Conservation (phyloP, 305 asterid genomes). For the Ilex paraguariensis region DNA sequence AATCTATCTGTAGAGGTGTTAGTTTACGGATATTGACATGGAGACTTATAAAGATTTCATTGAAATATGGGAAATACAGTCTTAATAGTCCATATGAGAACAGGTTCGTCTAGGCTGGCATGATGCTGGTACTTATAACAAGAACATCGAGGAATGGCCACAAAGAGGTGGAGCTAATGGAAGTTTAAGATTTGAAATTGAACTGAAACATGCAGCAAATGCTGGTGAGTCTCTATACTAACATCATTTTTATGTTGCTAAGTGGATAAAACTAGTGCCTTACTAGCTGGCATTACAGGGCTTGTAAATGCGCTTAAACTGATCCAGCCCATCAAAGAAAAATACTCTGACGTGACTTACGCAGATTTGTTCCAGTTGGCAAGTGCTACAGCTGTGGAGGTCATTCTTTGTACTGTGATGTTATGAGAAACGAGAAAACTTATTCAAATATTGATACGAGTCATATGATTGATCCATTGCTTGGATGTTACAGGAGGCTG, state of each 20-base stretch:
- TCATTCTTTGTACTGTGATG: slow-evolving; percentile 20
- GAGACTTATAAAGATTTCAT: not conserved
- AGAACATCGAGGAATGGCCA: slow-evolving; percentile 88
- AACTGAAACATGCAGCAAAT: slow-evolving; percentile 89
- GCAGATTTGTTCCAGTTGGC: slow-evolving; percentile 95
- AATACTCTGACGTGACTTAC: slow-evolving; percentile 66
- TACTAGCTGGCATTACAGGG: slow-evolving; percentile 49
- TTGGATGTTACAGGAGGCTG: slow-evolving; percentile 62
- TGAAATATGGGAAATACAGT: not conserved
- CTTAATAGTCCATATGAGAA: slow-evolving; percentile 2
- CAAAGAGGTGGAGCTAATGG: slow-evolving; percentile 94
- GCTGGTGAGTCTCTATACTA: slow-evolving; percentile 52
- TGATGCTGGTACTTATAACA: slow-evolving; percentile 93
- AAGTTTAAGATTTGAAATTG: slow-evolving; percentile 85
- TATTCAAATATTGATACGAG: not conserved
- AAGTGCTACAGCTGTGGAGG: slow-evolving; percentile 96
- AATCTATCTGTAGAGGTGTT: not conserved
- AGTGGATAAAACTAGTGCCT: slow-evolving; percentile 19
- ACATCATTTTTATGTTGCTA: slow-evolving; percentile 1
- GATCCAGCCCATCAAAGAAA: slow-evolving; percentile 90
- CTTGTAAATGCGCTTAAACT: slow-evolving; percentile 95
- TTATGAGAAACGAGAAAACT: slow-evolving; percentile 9
- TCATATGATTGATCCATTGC: slow-evolving; percentile 11
- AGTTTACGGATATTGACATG: not conserved
- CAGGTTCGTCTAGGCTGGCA: slow-evolving; percentile 98